Evolutionary conservation across 192 early-diverging fungal species (phyloP).

Genomic region (Rhizoclosmatium sp.): DNA sequence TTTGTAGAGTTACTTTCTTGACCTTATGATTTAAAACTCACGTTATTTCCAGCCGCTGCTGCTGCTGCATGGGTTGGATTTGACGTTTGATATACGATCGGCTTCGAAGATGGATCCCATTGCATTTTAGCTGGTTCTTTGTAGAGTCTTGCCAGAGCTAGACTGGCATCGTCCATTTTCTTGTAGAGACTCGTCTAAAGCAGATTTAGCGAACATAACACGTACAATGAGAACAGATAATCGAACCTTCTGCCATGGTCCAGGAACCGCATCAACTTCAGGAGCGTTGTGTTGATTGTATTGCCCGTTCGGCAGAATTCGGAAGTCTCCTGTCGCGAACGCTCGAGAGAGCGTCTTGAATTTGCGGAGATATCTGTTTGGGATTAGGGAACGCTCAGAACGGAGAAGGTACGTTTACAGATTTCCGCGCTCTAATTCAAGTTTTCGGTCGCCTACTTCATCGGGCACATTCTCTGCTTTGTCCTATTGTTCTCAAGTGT

Average conservation of each 20-base stretch:
- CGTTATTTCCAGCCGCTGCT: background rate
- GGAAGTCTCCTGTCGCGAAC: slow-evolving; percentile 65
- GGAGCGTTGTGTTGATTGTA: background rate
- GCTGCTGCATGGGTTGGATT: background rate
- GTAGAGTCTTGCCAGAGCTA: slow-evolving; percentile 52
- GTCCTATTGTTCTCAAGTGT: slow-evolving; percentile 11
- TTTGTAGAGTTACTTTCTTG: background rate
- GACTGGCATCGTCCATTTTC: slow-evolving; percentile 56
- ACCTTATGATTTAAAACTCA: too few relatives aligned
- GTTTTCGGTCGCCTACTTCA: slow-evolving; percentile 37
- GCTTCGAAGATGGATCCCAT: slow-evolving; percentile 34
- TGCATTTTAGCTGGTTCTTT: slow-evolving; percentile 36
- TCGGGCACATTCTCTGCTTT: slow-evolving; percentile 29
- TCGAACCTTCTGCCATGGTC: slow-evolving; percentile 59
- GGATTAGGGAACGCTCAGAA: background rate
- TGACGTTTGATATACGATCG: background rate
- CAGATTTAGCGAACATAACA: background rate
- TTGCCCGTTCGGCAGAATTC: slow-evolving; percentile 43
- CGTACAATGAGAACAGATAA: slow-evolving; percentile 9
- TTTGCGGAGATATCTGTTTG: slow-evolving; percentile 54
- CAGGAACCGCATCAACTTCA: slow-evolving; percentile 37
- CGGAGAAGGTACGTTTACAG: slow-evolving; percentile 40
- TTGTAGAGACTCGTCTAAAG: slow-evolving; percentile 48
- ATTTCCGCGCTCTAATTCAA: slow-evolving; percentile 61
- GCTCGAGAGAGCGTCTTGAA: slow-evolving; percentile 68